Percentiles rank a stretch among this genome's conserved stretches.
These are phyloP conservation scores for Monosporascus ibericus DNA, from an alignment of 2,329 filamentous ascomycete species.

Conservation along the genomic window DNA sequence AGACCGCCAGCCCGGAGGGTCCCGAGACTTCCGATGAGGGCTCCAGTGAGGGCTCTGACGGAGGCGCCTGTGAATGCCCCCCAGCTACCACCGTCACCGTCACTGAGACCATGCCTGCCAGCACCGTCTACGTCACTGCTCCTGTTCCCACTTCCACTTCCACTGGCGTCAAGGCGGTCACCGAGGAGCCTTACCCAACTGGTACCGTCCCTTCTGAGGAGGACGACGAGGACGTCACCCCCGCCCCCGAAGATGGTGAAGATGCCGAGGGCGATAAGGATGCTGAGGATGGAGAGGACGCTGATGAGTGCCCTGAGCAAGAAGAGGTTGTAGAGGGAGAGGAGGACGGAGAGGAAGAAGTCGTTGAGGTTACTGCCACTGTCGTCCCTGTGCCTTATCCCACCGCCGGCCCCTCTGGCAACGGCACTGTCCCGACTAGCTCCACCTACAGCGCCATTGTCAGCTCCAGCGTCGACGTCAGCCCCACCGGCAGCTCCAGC, in stretches of 20 bases:
- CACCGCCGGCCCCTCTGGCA: conserved; percentile 19
- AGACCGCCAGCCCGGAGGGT: conserved; percentile 4
- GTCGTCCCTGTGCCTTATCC: conserved; percentile 34
- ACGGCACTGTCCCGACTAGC: conserved; percentile 27
- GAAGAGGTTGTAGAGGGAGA: conserved; percentile 1
- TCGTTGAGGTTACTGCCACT: conserved; percentile 22
- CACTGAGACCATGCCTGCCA: conserved; percentile 22
- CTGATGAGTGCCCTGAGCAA: conserved; percentile 10
- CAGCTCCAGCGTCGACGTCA: conserved; percentile 24
- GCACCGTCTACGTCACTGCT: conserved; percentile 25
- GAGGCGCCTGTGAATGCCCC: conserved; percentile 9
- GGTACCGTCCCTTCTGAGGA: conserved; percentile 4
- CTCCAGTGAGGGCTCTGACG: conserved; percentile 4
- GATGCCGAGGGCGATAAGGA: conserved; percentile 10
- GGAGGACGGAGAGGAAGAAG: conserved; percentile 1
- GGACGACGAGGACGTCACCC: not conserved
- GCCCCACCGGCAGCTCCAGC: not conserved
- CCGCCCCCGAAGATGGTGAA: conserved; percentile 10
- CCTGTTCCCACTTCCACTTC: conserved; percentile 4
- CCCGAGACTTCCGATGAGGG: conserved; percentile 5
- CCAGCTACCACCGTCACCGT: conserved; percentile 22
- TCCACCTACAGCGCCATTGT: conserved; percentile 28
- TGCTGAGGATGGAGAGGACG: conserved; percentile 16
- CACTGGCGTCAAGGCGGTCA: conserved; percentile 8
- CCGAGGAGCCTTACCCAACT: conserved; percentile 4